These are phyloP conservation scores for Fagus sylvatica DNA, from an alignment of 306 rosid species.

Conservation along the genomic window DNA sequence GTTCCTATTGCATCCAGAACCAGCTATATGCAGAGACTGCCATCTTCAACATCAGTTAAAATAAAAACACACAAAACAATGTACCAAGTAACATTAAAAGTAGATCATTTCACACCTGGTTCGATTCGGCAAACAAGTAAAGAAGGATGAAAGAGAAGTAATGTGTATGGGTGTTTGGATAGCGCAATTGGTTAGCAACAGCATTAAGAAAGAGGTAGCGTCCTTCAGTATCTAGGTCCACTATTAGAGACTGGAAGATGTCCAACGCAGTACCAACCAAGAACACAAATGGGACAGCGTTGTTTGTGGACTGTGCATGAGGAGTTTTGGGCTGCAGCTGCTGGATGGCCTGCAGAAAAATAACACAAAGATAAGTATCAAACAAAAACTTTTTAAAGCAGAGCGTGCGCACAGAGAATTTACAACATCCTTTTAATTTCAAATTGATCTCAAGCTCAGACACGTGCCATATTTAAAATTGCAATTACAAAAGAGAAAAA, in stretches of 20 bases:
- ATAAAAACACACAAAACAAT: not conserved
- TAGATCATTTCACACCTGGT: constrained; percentile 53
- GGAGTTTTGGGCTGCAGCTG: constrained; percentile 77
- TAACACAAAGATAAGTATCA: constrained; percentile 19
- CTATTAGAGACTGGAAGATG: constrained; percentile 70
- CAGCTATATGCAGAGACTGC: not conserved
- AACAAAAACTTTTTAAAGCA: not conserved
- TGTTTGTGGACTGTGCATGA: constrained; percentile 63
- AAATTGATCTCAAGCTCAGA: not conserved
- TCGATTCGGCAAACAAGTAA: constrained; percentile 85
- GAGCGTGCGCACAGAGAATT: not conserved
- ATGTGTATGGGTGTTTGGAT: constrained; percentile 96
- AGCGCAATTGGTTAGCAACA: constrained; percentile 94
- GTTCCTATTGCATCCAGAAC: not conserved
- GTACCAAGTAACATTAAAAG: not conserved
- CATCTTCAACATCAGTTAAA: not conserved
- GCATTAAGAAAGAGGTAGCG: constrained; percentile 98
- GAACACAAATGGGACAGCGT: constrained; percentile 58
- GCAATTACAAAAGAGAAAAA: not conserved
- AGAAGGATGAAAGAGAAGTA: constrained; percentile 95
- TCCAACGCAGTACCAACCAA: constrained; percentile 95
- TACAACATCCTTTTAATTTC: not conserved
- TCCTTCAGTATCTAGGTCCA: constrained; percentile 91
- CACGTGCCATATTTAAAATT: not conserved
- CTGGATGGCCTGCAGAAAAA: constrained; percentile 76